A percentile compares a stretch with the other conserved stretches of the same genome.
Conservation (phyloP, 1,284 basidiomycete genomes). For the Singerocomus inundabilis region DNA sequence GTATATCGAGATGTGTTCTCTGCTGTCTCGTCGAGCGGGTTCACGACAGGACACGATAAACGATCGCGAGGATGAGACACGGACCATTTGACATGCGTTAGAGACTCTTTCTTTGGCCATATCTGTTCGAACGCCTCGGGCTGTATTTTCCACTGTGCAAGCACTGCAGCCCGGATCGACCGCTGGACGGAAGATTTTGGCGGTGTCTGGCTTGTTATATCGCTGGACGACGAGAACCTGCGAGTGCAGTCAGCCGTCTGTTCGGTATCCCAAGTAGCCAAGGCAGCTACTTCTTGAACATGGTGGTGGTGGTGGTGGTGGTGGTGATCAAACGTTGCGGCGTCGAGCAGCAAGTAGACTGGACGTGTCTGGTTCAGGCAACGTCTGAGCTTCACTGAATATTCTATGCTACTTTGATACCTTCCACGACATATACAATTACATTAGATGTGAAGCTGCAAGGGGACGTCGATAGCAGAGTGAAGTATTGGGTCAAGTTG, state of each 20-base stretch:
- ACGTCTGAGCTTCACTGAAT: slow-evolving; percentile 18
- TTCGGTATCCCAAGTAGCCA: not conserved
- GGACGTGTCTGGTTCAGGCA: no score
- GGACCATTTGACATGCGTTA: slow-evolving; percentile 94
- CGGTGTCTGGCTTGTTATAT: slow-evolving; percentile 91
- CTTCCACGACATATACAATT: slow-evolving; percentile 36
- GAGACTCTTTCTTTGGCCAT: slow-evolving; percentile 98
- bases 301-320: slow-evolving; percentile 31
- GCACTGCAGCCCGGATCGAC: slow-evolving; percentile 76
- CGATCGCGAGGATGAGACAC: slow-evolving; percentile 29
- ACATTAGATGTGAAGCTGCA: slow-evolving; percentile 38
- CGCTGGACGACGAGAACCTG: slow-evolving; percentile 84
- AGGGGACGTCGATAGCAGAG: slow-evolving; percentile 32
- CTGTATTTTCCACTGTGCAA: slow-evolving; percentile 84
- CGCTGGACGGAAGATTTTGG: slow-evolving; percentile 95
- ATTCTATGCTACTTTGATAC: slow-evolving; percentile 32
- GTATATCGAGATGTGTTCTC: slow-evolving; percentile 94
- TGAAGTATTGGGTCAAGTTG: slow-evolving; percentile 22
- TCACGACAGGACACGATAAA: slow-evolving; percentile 5
- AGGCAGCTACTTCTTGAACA: slow-evolving; percentile 35
- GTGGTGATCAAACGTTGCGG: no score
- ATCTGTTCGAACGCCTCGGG: slow-evolving; percentile 83
- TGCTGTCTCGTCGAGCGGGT: slow-evolving; percentile 50
- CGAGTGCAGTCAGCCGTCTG: slow-evolving; percentile 9
- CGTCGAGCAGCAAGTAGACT: no score